A percentile compares a stretch with the other conserved stretches of the same genome.
Evolutionary conservation across 2,329 filamentous ascomycete genomes (phyloP).

Genomic region (Fusarium subtropicale): DNA sequence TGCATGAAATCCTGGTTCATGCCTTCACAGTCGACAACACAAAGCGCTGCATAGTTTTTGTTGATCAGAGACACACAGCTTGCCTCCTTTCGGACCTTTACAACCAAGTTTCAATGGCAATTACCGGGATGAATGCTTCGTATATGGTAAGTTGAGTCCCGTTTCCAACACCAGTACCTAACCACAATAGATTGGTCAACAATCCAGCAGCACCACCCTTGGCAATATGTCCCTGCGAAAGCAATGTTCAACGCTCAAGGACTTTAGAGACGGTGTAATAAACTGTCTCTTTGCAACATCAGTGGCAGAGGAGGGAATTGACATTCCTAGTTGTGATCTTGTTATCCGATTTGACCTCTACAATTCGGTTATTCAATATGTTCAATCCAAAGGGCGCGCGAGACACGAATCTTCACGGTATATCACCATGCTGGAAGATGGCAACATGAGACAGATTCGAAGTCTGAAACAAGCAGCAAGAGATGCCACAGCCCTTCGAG

Average conservation of each 20-base stretch:
- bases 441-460: slow-evolving; percentile 70
- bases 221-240: slow-evolving; percentile 75
- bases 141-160: slow-evolving; percentile 65
- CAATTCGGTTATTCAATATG: slow-evolving; percentile 90
- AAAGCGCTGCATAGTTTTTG: slow-evolving; percentile 84
- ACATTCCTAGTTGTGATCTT: slow-evolving; percentile 75
- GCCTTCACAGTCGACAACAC: slow-evolving; percentile 71
- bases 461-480: slow-evolving; percentile 69
- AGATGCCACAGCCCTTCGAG: slow-evolving; percentile 73
- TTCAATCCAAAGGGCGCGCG: slow-evolving; percentile 91
- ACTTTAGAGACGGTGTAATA: slow-evolving; percentile 67
- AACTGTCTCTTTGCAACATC: slow-evolving; percentile 77
- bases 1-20: slow-evolving; percentile 70
- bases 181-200: slow-evolving; percentile 48
- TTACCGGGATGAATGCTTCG: slow-evolving; percentile 69
- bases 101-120: slow-evolving; percentile 62
- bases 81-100: slow-evolving; percentile 78
- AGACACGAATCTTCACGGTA: slow-evolving; percentile 82
- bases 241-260: slow-evolving; percentile 78
- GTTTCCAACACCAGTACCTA: not conserved
- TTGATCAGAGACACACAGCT: slow-evolving; percentile 81
- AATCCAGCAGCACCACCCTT: slow-evolving; percentile 58
- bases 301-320: slow-evolving; percentile 75
- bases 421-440: slow-evolving; percentile 82
- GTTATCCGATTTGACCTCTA: slow-evolving; percentile 87